Percentiles rank a stretch among this genome's conserved stretches.
phyloP scores from a whole-genome alignment of 805 yeast genomes.

The Candida pseudoglaebosa region DNA sequence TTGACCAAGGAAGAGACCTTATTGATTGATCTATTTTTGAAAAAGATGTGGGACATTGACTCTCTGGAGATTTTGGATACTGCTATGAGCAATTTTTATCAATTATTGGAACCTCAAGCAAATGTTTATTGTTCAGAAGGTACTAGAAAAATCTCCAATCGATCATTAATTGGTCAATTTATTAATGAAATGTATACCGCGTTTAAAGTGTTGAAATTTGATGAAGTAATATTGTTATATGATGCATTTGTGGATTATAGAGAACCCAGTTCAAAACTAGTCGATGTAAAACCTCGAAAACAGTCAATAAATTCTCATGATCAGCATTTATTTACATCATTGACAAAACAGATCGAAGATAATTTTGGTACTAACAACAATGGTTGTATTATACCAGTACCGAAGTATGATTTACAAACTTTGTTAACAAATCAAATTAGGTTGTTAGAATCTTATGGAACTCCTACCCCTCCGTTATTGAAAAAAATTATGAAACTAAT shows the following conservation, averaged over 20 bases:
- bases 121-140: conserved; percentile 2
- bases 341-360: conserved; percentile 13
- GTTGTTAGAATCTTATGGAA: conserved; percentile 48
- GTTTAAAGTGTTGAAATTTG: conserved; percentile 31
- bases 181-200: conserved; percentile 29
- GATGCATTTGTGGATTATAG: conserved; percentile 34
- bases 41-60: conserved; percentile 43
- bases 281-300: not conserved
- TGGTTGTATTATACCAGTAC: conserved; percentile 26
- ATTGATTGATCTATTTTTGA: conserved; percentile 28
- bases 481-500: conserved; percentile 39
- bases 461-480: conserved; percentile 44
- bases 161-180: conserved; percentile 29
- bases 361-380: conserved; percentile 7
- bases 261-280: conserved; percentile 14
- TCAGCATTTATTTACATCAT: conserved; percentile 11
- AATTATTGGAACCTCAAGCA: conserved; percentile 1
- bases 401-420: conserved; percentile 49
- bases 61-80: conserved; percentile 46
- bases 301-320: conserved; percentile 8
- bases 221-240: conserved; percentile 30
- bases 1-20: conserved; percentile 13
- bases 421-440: conserved; percentile 52
- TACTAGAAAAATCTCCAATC: conserved; percentile 13
- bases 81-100: conserved; percentile 1